phyloP scores from a whole-genome alignment of 345 rosid species.

The Carallia pectinifolia region DNA sequence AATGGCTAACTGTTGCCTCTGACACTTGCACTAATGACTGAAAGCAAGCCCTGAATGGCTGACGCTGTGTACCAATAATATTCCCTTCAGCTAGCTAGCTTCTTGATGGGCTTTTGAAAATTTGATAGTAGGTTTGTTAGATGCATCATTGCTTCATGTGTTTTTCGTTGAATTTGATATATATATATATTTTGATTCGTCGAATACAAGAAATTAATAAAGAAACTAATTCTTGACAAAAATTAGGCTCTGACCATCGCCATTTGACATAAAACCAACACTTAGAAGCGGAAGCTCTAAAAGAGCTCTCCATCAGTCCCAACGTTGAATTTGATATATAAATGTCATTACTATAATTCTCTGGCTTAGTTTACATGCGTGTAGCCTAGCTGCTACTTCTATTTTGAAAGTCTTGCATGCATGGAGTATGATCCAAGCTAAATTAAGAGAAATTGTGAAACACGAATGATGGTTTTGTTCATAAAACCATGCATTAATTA shows the following conservation, averaged over 20 bases:
- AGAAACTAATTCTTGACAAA: no score
- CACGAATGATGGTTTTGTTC: no score
- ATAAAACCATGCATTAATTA: background rate
- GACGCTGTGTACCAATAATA: conserved; percentile 20
- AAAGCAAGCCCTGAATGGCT: conserved; percentile 17
- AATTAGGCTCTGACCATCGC: no score
- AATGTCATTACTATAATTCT: background rate
- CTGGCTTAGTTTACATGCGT: no score
- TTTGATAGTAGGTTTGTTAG: conserved; percentile 4
- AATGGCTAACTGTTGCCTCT: background rate
- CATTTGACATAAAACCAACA: no score
- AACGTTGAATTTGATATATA: background rate
- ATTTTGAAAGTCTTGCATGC: background rate
- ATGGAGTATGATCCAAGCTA: no score
- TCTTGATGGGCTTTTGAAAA: background rate
- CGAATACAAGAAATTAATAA: no score
- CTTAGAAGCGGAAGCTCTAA: no score
- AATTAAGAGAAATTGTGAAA: no score
- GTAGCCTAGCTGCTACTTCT: background rate
- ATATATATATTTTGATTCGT: no score
- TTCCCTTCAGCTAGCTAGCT: conserved; percentile 7
- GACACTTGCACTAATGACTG: conserved; percentile 27
- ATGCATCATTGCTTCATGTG: background rate
- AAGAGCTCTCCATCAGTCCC: no score
- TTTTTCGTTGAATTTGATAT: background rate